A percentile compares a stretch with the other conserved stretches of the same genome.
Conservation (phyloP, 345 rosid genomes). For the Fremontodendron californicum region DNA sequence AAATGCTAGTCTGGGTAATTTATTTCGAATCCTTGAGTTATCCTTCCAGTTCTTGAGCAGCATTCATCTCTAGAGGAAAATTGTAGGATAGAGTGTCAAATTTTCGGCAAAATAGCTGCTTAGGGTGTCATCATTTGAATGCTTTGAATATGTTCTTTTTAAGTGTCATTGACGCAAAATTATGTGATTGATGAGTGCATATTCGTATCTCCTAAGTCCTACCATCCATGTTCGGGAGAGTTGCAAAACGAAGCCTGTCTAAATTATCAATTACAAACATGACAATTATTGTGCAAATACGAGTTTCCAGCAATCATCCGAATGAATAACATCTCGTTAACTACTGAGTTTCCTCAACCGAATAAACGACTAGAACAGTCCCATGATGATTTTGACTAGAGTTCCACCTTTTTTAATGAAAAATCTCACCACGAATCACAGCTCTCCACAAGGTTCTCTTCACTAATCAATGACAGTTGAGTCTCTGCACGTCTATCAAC, state of each 20-base stretch:
- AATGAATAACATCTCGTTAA: background rate
- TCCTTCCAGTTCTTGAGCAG: background rate
- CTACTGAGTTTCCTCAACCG: background rate
- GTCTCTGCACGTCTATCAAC: conserved; percentile 63
- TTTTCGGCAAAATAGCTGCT: background rate
- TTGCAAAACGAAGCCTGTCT: background rate
- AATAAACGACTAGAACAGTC: background rate
- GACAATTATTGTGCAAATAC: background rate
- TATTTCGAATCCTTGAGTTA: background rate
- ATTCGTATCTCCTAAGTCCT: background rate
- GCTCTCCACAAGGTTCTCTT: background rate
- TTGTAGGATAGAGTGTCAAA: background rate
- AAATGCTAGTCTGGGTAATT: background rate
- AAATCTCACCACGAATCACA: background rate
- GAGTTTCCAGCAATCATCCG: background rate
- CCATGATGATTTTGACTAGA: background rate
- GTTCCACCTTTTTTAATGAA: background rate
- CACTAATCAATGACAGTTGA: conserved; percentile 29
- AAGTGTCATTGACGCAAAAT: background rate
- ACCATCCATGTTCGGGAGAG: background rate
- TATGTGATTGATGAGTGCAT: background rate
- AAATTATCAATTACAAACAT: background rate
- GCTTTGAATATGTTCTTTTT: background rate
- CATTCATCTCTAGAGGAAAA: background rate
- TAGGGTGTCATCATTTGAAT: background rate